Evolutionary conservation across 768 basidiomycete genomes (phyloP).

Genomic region (Mycena amicta): DNA sequence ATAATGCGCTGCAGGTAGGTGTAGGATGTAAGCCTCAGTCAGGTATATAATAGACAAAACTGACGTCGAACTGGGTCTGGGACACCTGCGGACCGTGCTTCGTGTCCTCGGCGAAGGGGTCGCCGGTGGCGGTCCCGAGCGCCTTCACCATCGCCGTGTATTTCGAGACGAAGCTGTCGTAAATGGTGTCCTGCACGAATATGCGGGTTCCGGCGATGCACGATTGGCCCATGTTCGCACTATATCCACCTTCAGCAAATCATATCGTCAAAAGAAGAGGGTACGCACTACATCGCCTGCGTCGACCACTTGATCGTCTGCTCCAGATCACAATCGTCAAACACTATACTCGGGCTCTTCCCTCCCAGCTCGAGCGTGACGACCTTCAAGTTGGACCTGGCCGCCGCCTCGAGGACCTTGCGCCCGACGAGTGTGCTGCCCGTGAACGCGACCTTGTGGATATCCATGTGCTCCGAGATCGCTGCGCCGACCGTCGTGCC

Average conservation of each 20-base stretch:
- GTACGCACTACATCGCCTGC: conserved; percentile 71
- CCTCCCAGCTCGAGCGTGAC: conserved; percentile 84
- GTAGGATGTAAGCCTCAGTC: conserved; percentile 35
- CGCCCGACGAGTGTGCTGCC: conserved; percentile 82
- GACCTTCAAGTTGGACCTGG: conserved; percentile 81
- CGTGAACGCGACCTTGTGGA: conserved; percentile 84
- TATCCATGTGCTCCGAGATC: conserved; percentile 54
- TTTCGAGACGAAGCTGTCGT: conserved; percentile 71
- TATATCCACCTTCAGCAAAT: conserved; percentile 1
- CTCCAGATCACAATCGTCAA: conserved; percentile 72
- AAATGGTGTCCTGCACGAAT: conserved; percentile 77
- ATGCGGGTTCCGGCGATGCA: conserved; percentile 86
- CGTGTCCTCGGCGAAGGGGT: conserved; percentile 62
- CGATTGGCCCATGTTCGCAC: conserved; percentile 57
- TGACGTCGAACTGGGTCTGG: conserved; percentile 69
- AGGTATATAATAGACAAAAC: conserved; percentile 27
- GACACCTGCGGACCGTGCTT: conserved; percentile 84
- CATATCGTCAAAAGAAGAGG: background rate
- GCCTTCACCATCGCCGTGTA: conserved; percentile 57
- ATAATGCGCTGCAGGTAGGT: conserved; percentile 55
- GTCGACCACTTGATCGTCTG: conserved; percentile 74
- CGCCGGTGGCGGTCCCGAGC: conserved; percentile 58
- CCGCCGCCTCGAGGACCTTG: conserved; percentile 77
- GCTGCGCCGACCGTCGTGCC: conserved; percentile 64
- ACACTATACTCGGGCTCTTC: conserved; percentile 72